Percentiles rank a stretch among this genome's conserved stretches.
Evolutionary conservation across 495 filamentous ascomycete species (phyloP).

Genomic region (Xylaria castorea): DNA sequence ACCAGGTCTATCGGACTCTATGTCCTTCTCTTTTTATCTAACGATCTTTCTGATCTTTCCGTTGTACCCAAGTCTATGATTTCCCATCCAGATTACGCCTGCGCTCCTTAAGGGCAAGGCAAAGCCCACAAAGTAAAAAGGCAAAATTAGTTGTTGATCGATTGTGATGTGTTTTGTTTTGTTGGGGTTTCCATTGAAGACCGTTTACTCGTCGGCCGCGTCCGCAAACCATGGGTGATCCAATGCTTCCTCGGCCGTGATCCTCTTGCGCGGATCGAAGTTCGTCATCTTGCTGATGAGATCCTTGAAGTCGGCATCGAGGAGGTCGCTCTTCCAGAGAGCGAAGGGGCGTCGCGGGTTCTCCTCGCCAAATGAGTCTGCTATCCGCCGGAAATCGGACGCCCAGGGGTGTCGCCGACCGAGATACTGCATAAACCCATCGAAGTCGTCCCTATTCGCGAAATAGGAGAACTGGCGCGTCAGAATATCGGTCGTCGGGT

Average conservation of each 20-base stretch:
- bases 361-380: conserved; percentile 44
- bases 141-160: not conserved
- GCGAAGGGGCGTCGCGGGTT: conserved; percentile 47
- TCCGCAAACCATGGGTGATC: conserved; percentile 44
- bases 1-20: conserved; percentile 18
- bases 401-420: conserved; percentile 50
- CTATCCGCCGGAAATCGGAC: conserved; percentile 35
- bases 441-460: conserved; percentile 49
- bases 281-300: conserved; percentile 47
- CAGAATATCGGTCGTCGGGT: conserved; percentile 53
- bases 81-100: conserved; percentile 16
- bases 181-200: not conserved
- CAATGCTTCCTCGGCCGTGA: conserved; percentile 43
- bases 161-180: not conserved
- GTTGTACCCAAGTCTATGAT: conserved; percentile 15
- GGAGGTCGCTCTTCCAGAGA: conserved; percentile 43
- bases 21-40: conserved; percentile 3
- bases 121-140: conserved; percentile 1
- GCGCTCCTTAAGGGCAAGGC: not conserved
- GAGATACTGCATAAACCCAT: conserved; percentile 43
- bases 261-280: conserved; percentile 44
- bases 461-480: conserved; percentile 58
- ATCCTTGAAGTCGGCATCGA: conserved; percentile 50
- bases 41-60: not conserved
- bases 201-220: conserved; percentile 24